phyloP scores from a whole-genome alignment of 306 rosid species.

The Castanea crenata region DNA sequence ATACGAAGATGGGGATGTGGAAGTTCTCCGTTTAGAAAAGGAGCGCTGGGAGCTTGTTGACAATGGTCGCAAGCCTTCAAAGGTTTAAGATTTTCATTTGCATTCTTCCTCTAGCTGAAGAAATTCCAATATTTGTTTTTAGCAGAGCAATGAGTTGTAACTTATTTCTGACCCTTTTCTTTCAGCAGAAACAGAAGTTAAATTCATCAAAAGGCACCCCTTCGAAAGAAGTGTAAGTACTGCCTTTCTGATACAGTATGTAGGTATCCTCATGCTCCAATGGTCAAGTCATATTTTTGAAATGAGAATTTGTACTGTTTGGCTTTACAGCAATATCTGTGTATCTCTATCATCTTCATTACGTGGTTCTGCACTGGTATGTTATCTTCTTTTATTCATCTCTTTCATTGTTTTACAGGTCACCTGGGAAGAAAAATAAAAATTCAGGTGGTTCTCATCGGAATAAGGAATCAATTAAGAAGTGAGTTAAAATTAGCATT shows the following conservation, averaged over 20 bases:
- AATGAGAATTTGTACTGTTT: slow-evolving; percentile 1
- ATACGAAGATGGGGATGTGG: slow-evolving; percentile 65
- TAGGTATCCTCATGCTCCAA: background rate
- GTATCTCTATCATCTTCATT: slow-evolving; percentile 15
- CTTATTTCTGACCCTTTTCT: slow-evolving; percentile 30
- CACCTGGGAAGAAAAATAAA: slow-evolving; percentile 46
- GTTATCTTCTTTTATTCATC: slow-evolving; percentile 26
- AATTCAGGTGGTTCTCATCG: slow-evolving; percentile 30
- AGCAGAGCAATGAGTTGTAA: slow-evolving; percentile 10
- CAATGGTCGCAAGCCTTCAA: slow-evolving; percentile 45
- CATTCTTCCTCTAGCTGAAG: slow-evolving; percentile 22
- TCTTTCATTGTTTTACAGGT: slow-evolving; percentile 43
- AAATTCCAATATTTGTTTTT: slow-evolving; percentile 20
- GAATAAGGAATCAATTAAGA: slow-evolving; percentile 43
- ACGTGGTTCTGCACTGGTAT: slow-evolving; percentile 10
- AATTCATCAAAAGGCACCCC: slow-evolving; percentile 47
- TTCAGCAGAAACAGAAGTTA: slow-evolving; percentile 60
- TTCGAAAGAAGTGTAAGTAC: slow-evolving; percentile 60
- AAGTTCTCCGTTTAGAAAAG: slow-evolving; percentile 53
- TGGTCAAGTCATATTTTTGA: background rate
- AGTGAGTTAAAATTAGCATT: slow-evolving; percentile 47
- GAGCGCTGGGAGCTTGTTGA: slow-evolving; percentile 63
- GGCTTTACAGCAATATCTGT: slow-evolving; percentile 7
- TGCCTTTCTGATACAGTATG: slow-evolving; percentile 13
- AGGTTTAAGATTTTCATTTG: slow-evolving; percentile 34